Conservation (phyloP, 1,284 basidiomycete genomes). For the Trametes pubescens region DNA sequence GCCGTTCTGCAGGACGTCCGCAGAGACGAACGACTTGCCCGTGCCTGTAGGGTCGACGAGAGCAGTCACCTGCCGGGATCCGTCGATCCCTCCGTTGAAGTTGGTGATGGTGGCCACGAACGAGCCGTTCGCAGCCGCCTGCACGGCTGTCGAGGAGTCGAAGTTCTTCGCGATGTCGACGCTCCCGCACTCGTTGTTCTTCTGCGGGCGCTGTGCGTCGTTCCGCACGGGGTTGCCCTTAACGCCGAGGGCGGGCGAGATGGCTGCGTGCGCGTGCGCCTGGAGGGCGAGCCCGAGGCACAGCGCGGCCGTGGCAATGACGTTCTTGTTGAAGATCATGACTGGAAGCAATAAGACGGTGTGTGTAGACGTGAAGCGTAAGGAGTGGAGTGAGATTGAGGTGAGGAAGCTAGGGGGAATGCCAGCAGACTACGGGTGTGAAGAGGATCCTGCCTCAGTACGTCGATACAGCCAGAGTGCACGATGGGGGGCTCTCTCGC, state of each 20-base stretch:
- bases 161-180: slow-evolving; percentile 52
- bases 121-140: slow-evolving; percentile 50
- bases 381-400: background rate
- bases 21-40: slow-evolving; percentile 48
- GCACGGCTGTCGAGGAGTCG: slow-evolving; percentile 52
- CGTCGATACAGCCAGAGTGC: slow-evolving; percentile 18
- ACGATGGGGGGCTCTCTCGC: slow-evolving; percentile 2
- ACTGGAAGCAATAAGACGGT: slow-evolving; percentile 1
- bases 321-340: slow-evolving; percentile 38
- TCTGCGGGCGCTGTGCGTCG: slow-evolving; percentile 55
- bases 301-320: slow-evolving; percentile 28
- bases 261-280: slow-evolving; percentile 52
- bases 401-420: background rate
- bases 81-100: slow-evolving; percentile 54
- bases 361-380: background rate
- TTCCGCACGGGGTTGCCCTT: slow-evolving; percentile 47
- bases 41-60: slow-evolving; percentile 47
- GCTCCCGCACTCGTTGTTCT: slow-evolving; percentile 52
- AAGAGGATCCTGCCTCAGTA: slow-evolving; percentile 33
- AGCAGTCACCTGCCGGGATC: background rate
- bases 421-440: slow-evolving; percentile 13
- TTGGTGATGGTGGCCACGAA: slow-evolving; percentile 54
- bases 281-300: slow-evolving; percentile 39
- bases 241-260: slow-evolving; percentile 58
- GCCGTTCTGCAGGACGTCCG: slow-evolving; percentile 49